These are phyloP conservation scores for Penicillium sp. DNA, from an alignment of 2,329 filamentous ascomycete genomes.

Conservation along the genomic window DNA sequence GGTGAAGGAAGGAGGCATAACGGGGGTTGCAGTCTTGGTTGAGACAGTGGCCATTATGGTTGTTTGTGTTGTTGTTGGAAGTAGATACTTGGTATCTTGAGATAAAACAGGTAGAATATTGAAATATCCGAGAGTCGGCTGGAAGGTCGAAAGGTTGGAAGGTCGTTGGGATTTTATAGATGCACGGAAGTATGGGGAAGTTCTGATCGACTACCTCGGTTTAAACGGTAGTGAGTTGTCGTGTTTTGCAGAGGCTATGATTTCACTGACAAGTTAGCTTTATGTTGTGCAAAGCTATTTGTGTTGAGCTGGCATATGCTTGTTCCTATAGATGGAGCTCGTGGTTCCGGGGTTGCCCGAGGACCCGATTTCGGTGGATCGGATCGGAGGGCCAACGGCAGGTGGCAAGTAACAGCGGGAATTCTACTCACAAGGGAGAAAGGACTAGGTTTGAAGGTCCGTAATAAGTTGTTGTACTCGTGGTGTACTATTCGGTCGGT, in stretches of 20 bases:
- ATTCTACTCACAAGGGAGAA: constrained; percentile 14
- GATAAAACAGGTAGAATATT: too few species aligned
- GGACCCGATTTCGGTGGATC: constrained; percentile 11
- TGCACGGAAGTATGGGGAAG: neutral
- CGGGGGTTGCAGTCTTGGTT: constrained; percentile 22
- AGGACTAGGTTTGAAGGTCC: neutral
- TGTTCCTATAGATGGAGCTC: constrained; percentile 5
- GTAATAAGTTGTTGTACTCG: neutral
- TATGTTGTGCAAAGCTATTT: constrained; percentile 1
- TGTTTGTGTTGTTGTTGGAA: neutral
- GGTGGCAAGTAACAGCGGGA: constrained; percentile 8
- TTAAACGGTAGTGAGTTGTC: neutral
- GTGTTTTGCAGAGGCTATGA: neutral
- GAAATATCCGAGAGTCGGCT: neutral
- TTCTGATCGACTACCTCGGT: constrained; percentile 10
- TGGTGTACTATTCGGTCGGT: neutral
- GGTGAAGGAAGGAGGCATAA: constrained; percentile 25
- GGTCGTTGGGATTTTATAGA: neutral
- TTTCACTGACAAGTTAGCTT: constrained; percentile 6
- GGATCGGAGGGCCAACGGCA: constrained; percentile 14
- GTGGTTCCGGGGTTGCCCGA: constrained; percentile 21
- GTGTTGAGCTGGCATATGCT: constrained; percentile 8
- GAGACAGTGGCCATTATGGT: constrained; percentile 13
- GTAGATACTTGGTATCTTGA: too few species aligned
- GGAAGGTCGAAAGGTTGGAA: neutral